Evolutionary conservation across 2,329 filamentous ascomycete genomes (phyloP).

Genomic region (Chrysosporium keratinophilum): DNA sequence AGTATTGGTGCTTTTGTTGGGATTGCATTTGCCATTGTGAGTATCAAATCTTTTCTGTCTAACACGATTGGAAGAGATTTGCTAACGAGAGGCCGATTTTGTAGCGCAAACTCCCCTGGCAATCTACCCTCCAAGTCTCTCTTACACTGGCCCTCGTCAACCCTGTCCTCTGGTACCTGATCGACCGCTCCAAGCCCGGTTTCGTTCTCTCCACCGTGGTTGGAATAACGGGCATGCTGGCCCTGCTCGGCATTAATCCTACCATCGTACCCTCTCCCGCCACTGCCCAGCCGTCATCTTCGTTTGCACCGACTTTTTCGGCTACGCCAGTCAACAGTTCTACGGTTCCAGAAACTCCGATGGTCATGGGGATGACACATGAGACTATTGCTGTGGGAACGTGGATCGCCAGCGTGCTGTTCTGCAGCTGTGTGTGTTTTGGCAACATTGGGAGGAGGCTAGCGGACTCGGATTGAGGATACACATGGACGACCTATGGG

Average conservation of each 20-base stretch:
- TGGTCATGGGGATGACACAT: conserved; percentile 34
- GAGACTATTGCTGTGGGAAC: conserved; percentile 54
- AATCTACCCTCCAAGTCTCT: conserved; percentile 87
- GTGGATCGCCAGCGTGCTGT: conserved; percentile 88
- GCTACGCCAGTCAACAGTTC: conserved; percentile 19
- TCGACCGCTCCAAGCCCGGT: conserved; percentile 79
- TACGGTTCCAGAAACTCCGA: conserved; percentile 11
- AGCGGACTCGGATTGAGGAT: background rate
- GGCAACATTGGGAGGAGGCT: conserved; percentile 84
- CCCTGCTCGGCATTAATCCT: conserved; percentile 65
- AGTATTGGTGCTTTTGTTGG: conserved; percentile 62
- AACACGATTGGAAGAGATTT: background rate
- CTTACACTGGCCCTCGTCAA: conserved; percentile 82
- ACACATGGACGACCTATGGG: too few species aligned
- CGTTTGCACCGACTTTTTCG: conserved; percentile 24
- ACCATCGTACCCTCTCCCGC: conserved; percentile 64
- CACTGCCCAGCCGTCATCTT: conserved; percentile 27
- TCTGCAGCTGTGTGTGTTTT: conserved; percentile 91
- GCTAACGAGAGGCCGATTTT: background rate
- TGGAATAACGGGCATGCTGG: conserved; percentile 60
- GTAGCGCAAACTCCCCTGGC: conserved; percentile 81
- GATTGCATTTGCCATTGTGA: conserved; percentile 71
- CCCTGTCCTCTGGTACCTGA: conserved; percentile 88
- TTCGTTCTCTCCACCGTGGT: conserved; percentile 68
- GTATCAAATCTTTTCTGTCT: conserved; percentile 27